phyloP scores from a whole-genome alignment of 2,329 filamentous ascomycete genomes.

The Fusarium cyanostomum region DNA sequence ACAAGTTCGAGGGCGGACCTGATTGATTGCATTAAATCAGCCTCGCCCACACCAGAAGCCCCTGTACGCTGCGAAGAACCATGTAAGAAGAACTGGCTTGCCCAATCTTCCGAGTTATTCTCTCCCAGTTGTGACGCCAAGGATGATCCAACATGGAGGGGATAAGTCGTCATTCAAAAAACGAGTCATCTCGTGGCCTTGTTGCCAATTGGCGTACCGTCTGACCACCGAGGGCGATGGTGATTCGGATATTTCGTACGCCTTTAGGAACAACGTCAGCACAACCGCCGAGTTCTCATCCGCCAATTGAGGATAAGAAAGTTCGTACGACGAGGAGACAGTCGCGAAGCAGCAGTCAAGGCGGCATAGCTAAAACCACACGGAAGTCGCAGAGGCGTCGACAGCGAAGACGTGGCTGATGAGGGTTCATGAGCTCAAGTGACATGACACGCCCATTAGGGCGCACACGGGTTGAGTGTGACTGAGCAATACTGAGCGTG shows the following conservation, averaged over 20 bases:
- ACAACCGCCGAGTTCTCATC: not conserved
- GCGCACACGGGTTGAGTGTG: no score
- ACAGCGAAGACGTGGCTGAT: not conserved
- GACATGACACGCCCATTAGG: no score
- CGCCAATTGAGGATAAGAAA: not conserved
- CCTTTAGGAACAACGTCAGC: not conserved
- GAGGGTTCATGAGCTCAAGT: not conserved
- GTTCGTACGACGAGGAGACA: not conserved
- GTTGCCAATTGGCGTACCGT: not conserved
- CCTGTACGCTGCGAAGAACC: no score
- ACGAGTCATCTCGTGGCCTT: not conserved
- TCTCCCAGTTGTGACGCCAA: not conserved
- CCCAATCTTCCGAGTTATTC: not conserved
- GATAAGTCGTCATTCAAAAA: not conserved
- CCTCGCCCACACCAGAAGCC: no score
- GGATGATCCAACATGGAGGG: not conserved
- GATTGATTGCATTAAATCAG: no score
- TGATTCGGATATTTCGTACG: no score
- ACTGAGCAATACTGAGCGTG: no score
- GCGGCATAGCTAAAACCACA: not conserved
- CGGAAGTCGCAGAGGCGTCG: not conserved
- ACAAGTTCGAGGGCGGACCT: no score
- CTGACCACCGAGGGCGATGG: not conserved
- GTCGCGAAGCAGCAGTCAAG: not conserved
- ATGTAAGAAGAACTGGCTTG: no score